These are phyloP conservation scores for Lactarius psammicola DNA, from an alignment of 768 basidiomycete genomes.

Conservation along the genomic window DNA sequence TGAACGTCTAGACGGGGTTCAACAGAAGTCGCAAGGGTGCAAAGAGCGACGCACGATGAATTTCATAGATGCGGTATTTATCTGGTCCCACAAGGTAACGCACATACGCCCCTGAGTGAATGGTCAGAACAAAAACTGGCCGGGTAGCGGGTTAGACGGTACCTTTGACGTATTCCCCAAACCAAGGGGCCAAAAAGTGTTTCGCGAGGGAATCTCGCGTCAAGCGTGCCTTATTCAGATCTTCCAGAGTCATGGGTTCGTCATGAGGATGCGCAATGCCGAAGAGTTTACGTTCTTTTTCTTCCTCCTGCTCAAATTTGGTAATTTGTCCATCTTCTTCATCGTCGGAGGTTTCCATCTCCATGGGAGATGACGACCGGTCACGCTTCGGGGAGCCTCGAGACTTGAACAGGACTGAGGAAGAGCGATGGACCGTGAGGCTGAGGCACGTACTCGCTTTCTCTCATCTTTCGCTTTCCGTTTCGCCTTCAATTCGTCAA, in stretches of 20 bases:
- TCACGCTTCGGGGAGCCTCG: slow-evolving; percentile 66
- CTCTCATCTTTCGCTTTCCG: slow-evolving; percentile 89
- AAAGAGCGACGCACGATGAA: slow-evolving; percentile 57
- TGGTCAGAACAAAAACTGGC: neutral
- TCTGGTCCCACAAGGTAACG: slow-evolving; percentile 76
- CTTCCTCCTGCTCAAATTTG: slow-evolving; percentile 72
- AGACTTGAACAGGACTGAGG: slow-evolving; percentile 27
- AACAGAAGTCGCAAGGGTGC: slow-evolving; percentile 14
- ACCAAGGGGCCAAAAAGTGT: slow-evolving; percentile 75
- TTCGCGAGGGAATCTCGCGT: slow-evolving; percentile 71
- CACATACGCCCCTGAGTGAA: slow-evolving; percentile 71
- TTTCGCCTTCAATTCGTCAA: slow-evolving; percentile 83
- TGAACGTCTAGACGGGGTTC: slow-evolving; percentile 45
- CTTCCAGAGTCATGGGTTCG: slow-evolving; percentile 51
- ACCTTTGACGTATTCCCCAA: slow-evolving; percentile 82
- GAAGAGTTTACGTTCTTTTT: slow-evolving; percentile 53
- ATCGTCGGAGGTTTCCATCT: slow-evolving; percentile 83
- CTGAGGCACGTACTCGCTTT: slow-evolving; percentile 57
- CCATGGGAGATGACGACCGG: slow-evolving; percentile 77
- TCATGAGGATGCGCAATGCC: slow-evolving; percentile 45
- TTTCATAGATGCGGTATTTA: slow-evolving; percentile 77
- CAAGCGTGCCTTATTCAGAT: slow-evolving; percentile 61
- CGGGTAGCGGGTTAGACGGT: slow-evolving; percentile 28
- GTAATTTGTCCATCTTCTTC: slow-evolving; percentile 78
- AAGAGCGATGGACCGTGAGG: slow-evolving; percentile 8